Percentiles rank a stretch among this genome's conserved stretches.
Conservation (phyloP, 352 stramenopile species). For the Globisporangium alternatum region DNA sequence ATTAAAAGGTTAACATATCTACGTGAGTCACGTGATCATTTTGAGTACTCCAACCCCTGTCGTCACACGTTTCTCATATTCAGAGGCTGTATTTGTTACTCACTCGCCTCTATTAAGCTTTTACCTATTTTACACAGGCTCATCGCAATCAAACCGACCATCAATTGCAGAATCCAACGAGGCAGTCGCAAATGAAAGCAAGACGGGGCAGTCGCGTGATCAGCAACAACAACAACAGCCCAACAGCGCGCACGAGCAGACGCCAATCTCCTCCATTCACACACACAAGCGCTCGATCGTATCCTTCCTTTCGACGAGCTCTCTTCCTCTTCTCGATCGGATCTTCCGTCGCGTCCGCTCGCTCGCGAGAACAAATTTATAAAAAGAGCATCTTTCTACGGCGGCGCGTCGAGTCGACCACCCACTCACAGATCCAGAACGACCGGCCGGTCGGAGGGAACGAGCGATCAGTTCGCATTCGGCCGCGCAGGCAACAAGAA, state of each 20-base stretch:
- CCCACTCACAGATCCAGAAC: background rate
- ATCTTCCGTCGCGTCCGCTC: constrained; percentile 10
- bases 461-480: constrained; percentile 1
- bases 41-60: background rate
- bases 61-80: background rate
- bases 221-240: background rate
- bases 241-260: background rate
- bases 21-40: background rate
- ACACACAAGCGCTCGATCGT: background rate
- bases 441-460: background rate
- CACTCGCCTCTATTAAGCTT: background rate
- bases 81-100: constrained; percentile 4
- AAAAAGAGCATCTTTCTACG: constrained; percentile 9
- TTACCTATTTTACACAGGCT: background rate
- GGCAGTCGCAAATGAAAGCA: constrained; percentile 16
- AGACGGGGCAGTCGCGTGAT: constrained; percentile 6
- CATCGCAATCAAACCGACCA: background rate
- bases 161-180: background rate
- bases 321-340: background rate
- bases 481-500: background rate
- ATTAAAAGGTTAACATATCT: background rate
- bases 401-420: background rate
- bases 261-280: constrained; percentile 3
- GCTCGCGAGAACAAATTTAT: constrained; percentile 8
- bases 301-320: constrained; percentile 3